Evolutionary conservation across 257 asterid species (phyloP).

Genomic region (Gentiana dahurica): DNA sequence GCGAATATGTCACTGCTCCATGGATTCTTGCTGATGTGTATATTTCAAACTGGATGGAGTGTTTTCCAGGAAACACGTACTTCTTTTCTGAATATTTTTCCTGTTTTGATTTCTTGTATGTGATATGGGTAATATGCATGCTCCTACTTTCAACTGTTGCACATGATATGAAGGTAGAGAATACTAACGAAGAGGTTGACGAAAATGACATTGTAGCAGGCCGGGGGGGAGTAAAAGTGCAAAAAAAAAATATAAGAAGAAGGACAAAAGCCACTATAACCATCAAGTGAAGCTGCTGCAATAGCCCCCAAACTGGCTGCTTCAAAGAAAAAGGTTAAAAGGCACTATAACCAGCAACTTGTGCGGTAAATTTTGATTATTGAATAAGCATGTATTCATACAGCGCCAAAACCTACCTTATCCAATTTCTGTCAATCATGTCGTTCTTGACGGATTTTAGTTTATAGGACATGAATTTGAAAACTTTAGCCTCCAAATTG

Average conservation of each 20-base stretch:
- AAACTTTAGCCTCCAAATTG: too few species aligned
- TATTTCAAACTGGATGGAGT: not conserved
- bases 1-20: too few species aligned
- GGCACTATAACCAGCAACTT: slow-evolving; percentile 86
- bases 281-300: slow-evolving; percentile 72
- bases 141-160: slow-evolving; percentile 22
- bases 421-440: too few species aligned
- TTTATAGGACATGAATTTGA: too few species aligned
- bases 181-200: slow-evolving; percentile 34
- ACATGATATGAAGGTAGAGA: slow-evolving; percentile 37
- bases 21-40: too few species aligned
- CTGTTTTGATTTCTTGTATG: not conserved
- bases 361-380: slow-evolving; percentile 29
- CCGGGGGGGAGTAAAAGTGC: slow-evolving; percentile 61
- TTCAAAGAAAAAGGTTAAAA: slow-evolving; percentile 91
- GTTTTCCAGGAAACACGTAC: not conserved
- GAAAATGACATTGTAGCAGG: slow-evolving; percentile 46
- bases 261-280: slow-evolving; percentile 64
- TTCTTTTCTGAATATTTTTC: not conserved
- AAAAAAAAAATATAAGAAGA: slow-evolving; percentile 71
- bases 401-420: too few species aligned
- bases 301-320: slow-evolving; percentile 74
- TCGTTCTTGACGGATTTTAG: too few species aligned
- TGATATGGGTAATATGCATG: not conserved
- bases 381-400: too few species aligned